These are phyloP conservation scores for Sabuloglossum arenarium DNA, from an alignment of 495 filamentous ascomycete species.

Conservation along the genomic window DNA sequence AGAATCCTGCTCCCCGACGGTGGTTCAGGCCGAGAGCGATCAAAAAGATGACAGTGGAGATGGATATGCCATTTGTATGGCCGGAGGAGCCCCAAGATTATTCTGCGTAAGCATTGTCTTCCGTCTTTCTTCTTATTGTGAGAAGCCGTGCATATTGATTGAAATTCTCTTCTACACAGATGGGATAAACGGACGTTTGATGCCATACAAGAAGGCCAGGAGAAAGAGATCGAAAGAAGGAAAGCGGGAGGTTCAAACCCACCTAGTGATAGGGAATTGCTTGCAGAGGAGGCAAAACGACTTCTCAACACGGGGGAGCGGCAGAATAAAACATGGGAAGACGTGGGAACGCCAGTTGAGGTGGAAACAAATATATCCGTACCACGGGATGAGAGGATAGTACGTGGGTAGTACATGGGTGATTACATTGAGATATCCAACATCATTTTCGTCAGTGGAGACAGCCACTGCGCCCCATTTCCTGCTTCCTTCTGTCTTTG, in stretches of 20 bases:
- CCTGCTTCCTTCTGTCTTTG: no score
- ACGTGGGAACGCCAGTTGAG: slow-evolving; percentile 2
- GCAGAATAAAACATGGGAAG: not conserved
- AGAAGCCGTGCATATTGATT: not conserved
- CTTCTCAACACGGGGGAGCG: not conserved
- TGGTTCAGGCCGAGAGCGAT: slow-evolving; percentile 36
- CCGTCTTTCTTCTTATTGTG: not conserved
- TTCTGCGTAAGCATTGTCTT: slow-evolving; percentile 24
- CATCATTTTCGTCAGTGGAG: no score
- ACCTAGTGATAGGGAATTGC: not conserved
- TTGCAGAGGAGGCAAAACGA: slow-evolving; percentile 4
- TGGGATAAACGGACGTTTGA: slow-evolving; percentile 5
- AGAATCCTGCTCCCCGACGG: slow-evolving; percentile 14
- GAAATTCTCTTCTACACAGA: not conserved
- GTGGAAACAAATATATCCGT: not conserved
- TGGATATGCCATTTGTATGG: slow-evolving; percentile 68
- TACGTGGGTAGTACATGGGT: not conserved
- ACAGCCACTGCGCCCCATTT: no score
- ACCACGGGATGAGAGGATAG: not conserved
- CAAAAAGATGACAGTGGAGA: slow-evolving; percentile 84
- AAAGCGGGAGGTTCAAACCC: not conserved
- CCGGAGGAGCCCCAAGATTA: slow-evolving; percentile 41
- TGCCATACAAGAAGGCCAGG: not conserved
- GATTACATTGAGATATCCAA: not conserved
- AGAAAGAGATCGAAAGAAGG: slow-evolving; percentile 1